These are phyloP conservation scores for Stagonosporopsis rhizophila DNA, from an alignment of 2,329 filamentous ascomycete species.

Conservation along the genomic window DNA sequence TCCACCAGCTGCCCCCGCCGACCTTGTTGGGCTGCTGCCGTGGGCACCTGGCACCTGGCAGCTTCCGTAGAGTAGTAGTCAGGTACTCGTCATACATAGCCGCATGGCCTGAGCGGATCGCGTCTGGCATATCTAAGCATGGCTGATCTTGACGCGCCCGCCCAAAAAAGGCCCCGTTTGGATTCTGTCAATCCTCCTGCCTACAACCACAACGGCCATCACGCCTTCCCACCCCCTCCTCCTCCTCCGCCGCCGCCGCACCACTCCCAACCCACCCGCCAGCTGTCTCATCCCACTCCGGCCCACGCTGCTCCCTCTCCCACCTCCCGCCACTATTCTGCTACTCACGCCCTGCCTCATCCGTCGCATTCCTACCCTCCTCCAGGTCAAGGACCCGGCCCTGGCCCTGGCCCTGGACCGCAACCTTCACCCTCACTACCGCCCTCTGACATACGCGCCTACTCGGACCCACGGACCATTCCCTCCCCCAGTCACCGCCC, in stretches of 20 bases:
- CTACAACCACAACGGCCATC: slow-evolving; percentile 39
- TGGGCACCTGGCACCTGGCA: slow-evolving; percentile 32
- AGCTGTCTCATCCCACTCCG: slow-evolving; percentile 40
- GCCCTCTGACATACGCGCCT: slow-evolving; percentile 43
- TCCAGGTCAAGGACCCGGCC: slow-evolving; percentile 29
- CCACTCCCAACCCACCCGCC: slow-evolving; percentile 39
- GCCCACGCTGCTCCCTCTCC: slow-evolving; percentile 42
- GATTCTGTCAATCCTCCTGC: slow-evolving; percentile 44
- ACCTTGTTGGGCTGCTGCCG: slow-evolving; percentile 37
- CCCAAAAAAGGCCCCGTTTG: slow-evolving; percentile 50
- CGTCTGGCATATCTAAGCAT: slow-evolving; percentile 48
- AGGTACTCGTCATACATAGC: slow-evolving; percentile 39
- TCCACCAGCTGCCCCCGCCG: slow-evolving; percentile 33
- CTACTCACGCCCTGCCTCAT: slow-evolving; percentile 35
- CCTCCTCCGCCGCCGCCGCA: slow-evolving; percentile 20
- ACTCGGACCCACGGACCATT: slow-evolving; percentile 44
- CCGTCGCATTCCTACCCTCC: slow-evolving; percentile 33
- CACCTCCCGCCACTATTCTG: slow-evolving; percentile 34
- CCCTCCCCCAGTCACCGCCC: slow-evolving; percentile 45
- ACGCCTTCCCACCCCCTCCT: slow-evolving; percentile 43
- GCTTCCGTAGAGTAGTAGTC: slow-evolving; percentile 24
- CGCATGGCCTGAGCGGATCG: slow-evolving; percentile 51
- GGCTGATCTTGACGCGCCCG: slow-evolving; percentile 50
- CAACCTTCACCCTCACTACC: slow-evolving; percentile 43
- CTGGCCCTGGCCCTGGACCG: slow-evolving; percentile 29